Evolutionary conservation across 2,329 filamentous ascomycete species (phyloP), one percentile per base, ranked within the genome.

Genomic region (Neofusicoccum ribis): DNA sequence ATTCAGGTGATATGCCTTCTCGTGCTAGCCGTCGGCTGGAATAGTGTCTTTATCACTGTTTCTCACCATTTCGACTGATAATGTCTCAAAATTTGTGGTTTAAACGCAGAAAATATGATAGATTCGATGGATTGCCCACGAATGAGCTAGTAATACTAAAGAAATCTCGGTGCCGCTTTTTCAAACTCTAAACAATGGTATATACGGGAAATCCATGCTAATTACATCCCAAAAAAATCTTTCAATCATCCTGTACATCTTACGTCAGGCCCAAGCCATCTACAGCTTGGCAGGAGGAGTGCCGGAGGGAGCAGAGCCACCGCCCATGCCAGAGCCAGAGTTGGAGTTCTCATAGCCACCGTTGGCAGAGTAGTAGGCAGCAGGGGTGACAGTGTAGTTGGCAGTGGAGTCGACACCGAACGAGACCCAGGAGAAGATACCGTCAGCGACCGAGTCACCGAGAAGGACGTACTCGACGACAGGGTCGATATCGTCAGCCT

Each of bases 381-480:
- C 64, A 36, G 64, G 64, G 27, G 27, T 63, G 50, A 66, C 64
- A 20, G 58, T 66, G 39, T 54, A 50, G 47, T 56, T 66, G 27
- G 49, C 56, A 20, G 64, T 63, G 8, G 58, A 43, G 41, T 66
- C 51, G 49, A 66, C 50, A 11, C 58, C 64, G 58, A 66, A 17
- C 3, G 64, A 39, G 46, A 77, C 69, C 74, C 73, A 77, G 31
- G 68, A 74, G 61, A 76, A 76, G 23, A 77, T 59, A 58, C 74
- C 75, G 20, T 73, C 70, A 7, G 72, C 68, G 6, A 76, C 71
- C 39, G 76, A 73, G 49, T 88, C 81, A 7, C 86, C 86, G 2
- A 89, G 79, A 14, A 83, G 78, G 12, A 84, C 80, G 69, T 87
- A 87, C 70, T 88, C 81, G 66, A 86, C 77, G 70, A 88, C 80